Conservation (phyloP, 352 stramenopile species). For the Pythium periplocum region DNA sequence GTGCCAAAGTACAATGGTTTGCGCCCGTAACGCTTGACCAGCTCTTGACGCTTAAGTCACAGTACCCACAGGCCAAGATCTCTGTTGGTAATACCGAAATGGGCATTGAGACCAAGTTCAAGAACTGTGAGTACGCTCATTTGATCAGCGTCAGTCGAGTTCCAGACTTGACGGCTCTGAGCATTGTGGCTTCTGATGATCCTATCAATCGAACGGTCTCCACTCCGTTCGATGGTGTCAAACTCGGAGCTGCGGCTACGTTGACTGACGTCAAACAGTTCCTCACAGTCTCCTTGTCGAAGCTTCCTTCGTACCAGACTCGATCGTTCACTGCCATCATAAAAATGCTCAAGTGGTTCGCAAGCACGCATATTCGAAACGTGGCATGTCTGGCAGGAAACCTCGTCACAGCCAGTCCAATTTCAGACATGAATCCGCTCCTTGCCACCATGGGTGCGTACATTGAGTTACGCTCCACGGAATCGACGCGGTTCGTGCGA, state of each 20-base stretch:
- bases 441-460: slow-evolving; percentile 84
- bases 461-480: slow-evolving; percentile 46
- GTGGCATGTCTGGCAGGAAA: slow-evolving; percentile 95
- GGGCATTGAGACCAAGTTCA: slow-evolving; percentile 95
- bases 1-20: slow-evolving; percentile 88
- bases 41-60: slow-evolving; percentile 84
- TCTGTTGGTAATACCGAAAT: slow-evolving; percentile 97
- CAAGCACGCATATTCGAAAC: slow-evolving; percentile 96
- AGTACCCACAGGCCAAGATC: slow-evolving; percentile 87
- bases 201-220: slow-evolving; percentile 41
- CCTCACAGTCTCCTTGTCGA: slow-evolving; percentile 32
- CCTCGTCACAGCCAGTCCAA: slow-evolving; percentile 95
- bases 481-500: slow-evolving; percentile 29
- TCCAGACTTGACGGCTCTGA: slow-evolving; percentile 49
- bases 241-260: slow-evolving; percentile 77
- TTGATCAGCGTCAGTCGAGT: slow-evolving; percentile 71
- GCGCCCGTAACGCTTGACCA: slow-evolving; percentile 87
- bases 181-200: slow-evolving; percentile 29
- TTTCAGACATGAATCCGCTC: slow-evolving; percentile 97
- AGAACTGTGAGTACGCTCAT: slow-evolving; percentile 73
- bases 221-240: slow-evolving; percentile 50
- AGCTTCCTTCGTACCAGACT: slow-evolving; percentile 34
- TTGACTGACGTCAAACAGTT: slow-evolving; percentile 69
- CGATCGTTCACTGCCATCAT: slow-evolving; percentile 52
- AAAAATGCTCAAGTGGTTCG: slow-evolving; percentile 96